Percentiles rank a stretch among this genome's conserved stretches.
Conservation (phyloP, 164 flowering plant species). For the Litsea cubeba region DNA sequence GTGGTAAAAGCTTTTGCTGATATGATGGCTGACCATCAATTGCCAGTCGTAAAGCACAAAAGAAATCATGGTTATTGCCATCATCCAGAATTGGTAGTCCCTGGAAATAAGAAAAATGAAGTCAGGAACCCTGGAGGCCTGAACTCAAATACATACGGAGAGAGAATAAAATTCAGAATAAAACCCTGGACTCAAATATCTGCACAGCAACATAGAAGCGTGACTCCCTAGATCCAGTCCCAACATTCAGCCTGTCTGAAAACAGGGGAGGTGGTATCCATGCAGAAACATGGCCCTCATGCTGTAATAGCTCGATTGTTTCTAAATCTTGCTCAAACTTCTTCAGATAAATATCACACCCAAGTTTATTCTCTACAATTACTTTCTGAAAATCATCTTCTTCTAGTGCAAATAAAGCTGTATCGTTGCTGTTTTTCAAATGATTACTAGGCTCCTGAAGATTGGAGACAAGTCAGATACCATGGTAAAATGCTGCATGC, state of each 20-base stretch:
- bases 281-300: constrained; percentile 43
- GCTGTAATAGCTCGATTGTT: constrained; percentile 46
- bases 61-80: constrained; percentile 84
- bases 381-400: constrained; percentile 86
- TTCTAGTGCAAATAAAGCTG: constrained; percentile 74
- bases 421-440: constrained; percentile 28
- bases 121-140: constrained; percentile 2
- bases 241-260: constrained; percentile 70
- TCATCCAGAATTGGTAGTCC: constrained; percentile 76
- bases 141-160: background rate
- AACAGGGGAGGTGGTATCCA: constrained; percentile 94
- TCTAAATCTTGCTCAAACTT: constrained; percentile 52
- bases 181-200: constrained; percentile 77
- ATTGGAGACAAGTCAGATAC: constrained; percentile 3
- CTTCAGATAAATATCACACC: constrained; percentile 80
- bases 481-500: background rate
- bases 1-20: constrained; percentile 92
- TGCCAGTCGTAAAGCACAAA: constrained; percentile 89
- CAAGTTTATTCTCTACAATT: constrained; percentile 82
- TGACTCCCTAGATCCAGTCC: constrained; percentile 55
- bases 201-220: constrained; percentile 74
- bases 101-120: constrained; percentile 34
- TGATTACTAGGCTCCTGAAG: constrained; percentile 49
- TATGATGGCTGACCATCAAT: constrained; percentile 70
- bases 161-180: background rate